Conservation (phyloP, 2,329 filamentous ascomycete species). For the Dothidotthia symphoricarpi region DNA sequence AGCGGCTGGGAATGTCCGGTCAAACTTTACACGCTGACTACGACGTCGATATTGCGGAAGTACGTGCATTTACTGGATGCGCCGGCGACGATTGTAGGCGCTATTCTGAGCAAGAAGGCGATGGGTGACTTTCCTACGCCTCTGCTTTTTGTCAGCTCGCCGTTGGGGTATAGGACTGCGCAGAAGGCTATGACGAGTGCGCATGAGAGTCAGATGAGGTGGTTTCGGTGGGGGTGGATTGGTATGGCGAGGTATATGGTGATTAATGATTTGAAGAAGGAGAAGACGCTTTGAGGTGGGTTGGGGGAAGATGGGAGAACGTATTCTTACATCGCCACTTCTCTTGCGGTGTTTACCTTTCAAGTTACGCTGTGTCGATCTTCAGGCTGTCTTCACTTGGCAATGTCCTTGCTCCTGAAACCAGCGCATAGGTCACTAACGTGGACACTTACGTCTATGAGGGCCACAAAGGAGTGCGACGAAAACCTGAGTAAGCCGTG, state of each 20-base stretch:
- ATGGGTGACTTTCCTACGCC: slow-evolving; percentile 55
- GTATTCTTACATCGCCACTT: background rate
- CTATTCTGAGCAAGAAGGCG: slow-evolving; percentile 51
- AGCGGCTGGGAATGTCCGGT: slow-evolving; percentile 70
- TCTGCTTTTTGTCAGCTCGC: slow-evolving; percentile 69
- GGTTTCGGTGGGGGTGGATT: slow-evolving; percentile 98
- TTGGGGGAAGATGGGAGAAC: background rate
- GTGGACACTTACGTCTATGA: too few species aligned
- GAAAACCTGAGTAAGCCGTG: too few species aligned
- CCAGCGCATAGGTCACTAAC: too few species aligned
- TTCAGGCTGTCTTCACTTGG: too few species aligned
- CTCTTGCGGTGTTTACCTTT: too few species aligned
- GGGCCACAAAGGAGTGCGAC: too few species aligned
- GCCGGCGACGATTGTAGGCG: slow-evolving; percentile 64
- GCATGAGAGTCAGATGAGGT: slow-evolving; percentile 95
- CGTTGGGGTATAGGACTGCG: slow-evolving; percentile 64
- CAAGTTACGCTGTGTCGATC: too few species aligned
- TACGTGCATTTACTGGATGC: slow-evolving; percentile 76
- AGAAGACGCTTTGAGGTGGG: slow-evolving; percentile 42
- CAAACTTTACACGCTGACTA: slow-evolving; percentile 79
- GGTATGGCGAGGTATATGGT: slow-evolving; percentile 89
- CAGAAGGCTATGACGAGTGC: slow-evolving; percentile 85
- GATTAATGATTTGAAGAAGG: slow-evolving; percentile 77
- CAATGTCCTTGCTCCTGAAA: too few species aligned
- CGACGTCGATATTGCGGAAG: slow-evolving; percentile 72